Evolutionary conservation across 2,329 filamentous ascomycete species (phyloP), one percentile per base, ranked within the genome.

Genomic region (Aspergillus transmontanensis): DNA sequence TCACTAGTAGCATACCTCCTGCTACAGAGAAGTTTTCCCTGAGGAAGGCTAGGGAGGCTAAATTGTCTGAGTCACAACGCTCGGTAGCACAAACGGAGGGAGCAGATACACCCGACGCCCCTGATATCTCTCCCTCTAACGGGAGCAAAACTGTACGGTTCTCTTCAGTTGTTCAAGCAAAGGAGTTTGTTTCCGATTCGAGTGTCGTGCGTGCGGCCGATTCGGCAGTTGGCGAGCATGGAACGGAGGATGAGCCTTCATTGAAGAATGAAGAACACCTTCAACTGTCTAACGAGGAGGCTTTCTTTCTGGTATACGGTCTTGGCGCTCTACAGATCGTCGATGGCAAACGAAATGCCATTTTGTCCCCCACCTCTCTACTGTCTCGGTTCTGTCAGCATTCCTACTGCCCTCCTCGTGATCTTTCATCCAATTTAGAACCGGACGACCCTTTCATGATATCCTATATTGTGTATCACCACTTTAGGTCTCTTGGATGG

Each of bases 401-500:
- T 69, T 93, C 90, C 0, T 88, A 88, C 70, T 91, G 90, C 58
- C 90, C 91, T 9, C 84, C 89, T 10, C 81, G 82, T 12, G 74
- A 71, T 16, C 50, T 72, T 16, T 74, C 71, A 23, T 71, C 75
- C 9, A 73, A 78, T 12, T 82, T 93, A 3, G 82, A 85, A 19
- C 88, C 93, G 0, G 93, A 97, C 75, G 92, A 96, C 71, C 85
- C 87, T 0, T 99, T 99, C 77, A 81, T 98, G 23, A 77, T 97
- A 0, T 89, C 92, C 62, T 99, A 98, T 73, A 89, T 88, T 14
- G 92, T 92, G 21, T 99, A 97, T 76, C 95, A 99, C 75, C 94
- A 99, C 76, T 99, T 97, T 80, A 90, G 95, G 43, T 96, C 93
- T 0, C 84, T 98, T 0, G 95, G 95, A 28, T 99, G 95, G 94